Percentiles rank a stretch among this genome's conserved stretches.
Conservation (phyloP, 208 protist species). For the Trichomonas tenax region DNA sequence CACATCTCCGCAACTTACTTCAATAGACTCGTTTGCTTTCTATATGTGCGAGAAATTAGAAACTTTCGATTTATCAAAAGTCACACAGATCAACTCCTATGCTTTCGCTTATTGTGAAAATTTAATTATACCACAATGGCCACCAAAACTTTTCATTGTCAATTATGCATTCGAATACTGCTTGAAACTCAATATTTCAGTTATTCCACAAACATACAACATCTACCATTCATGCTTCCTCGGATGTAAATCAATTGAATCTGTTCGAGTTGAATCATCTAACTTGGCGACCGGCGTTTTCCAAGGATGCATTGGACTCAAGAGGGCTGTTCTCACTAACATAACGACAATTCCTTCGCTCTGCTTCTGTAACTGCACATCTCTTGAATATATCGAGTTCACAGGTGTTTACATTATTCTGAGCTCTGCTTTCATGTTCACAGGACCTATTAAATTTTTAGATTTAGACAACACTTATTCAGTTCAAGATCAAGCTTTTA, state of each 20-base stretch:
- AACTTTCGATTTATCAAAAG: background rate
- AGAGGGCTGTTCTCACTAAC: background rate
- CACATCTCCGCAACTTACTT: background rate
- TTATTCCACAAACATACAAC: background rate
- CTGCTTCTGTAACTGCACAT: background rate
- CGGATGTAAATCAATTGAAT: background rate
- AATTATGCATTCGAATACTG: background rate
- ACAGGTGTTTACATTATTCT: background rate
- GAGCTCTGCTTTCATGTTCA: background rate
- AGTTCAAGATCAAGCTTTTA: background rate
- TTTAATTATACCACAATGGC: background rate
- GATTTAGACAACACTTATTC: background rate
- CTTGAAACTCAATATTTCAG: background rate
- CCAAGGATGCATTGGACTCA: background rate
- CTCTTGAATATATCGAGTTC: background rate
- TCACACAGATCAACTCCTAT: background rate
- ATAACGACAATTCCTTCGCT: background rate
- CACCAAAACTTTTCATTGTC: background rate
- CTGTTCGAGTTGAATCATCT: background rate
- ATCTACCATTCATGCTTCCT: background rate
- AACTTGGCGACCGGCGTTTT: background rate
- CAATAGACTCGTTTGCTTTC: background rate
- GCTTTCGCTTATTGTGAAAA: background rate
- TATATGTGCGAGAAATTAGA: background rate
- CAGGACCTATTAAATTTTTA: background rate